Percentiles rank a stretch among this genome's conserved stretches.
These are phyloP conservation scores for Fragaria iinumae DNA, from an alignment of 306 rosid species.

Conservation along the genomic window DNA sequence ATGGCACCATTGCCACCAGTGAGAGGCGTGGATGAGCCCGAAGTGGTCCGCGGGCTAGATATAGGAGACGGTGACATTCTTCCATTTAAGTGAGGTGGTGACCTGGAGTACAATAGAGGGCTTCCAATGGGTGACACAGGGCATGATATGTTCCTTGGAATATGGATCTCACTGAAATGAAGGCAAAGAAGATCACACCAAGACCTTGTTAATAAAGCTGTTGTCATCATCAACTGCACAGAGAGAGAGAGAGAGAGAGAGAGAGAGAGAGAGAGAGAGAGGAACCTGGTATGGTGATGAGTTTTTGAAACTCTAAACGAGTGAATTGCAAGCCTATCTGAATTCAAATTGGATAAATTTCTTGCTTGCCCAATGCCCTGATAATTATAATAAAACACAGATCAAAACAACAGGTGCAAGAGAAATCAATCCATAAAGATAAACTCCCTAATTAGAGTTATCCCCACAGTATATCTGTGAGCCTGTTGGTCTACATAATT, in stretches of 20 bases:
- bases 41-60: conserved; percentile 89
- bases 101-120: conserved; percentile 90
- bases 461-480: not conserved
- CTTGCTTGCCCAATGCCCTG: conserved; percentile 75
- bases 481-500: not conserved
- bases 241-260: conserved; percentile 19
- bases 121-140: conserved; percentile 98
- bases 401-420: not conserved
- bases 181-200: conserved; percentile 37
- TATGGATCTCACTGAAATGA: conserved; percentile 72
- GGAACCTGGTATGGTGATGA: conserved; percentile 62
- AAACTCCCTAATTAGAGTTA: not conserved
- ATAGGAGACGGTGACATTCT: conserved; percentile 95
- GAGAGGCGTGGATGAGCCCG: conserved; percentile 93
- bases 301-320: conserved; percentile 82
- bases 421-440: not conserved
- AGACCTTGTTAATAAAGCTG: conserved; percentile 3
- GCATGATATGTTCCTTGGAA: conserved; percentile 85
- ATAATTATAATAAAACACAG: conserved; percentile 19
- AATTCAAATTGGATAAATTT: conserved; percentile 57
- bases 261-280: conserved; percentile 38
- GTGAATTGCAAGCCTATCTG: conserved; percentile 84
- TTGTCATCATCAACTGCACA: conserved; percentile 5
- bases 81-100: conserved; percentile 87
- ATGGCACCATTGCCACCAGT: conserved; percentile 75